Evolutionary conservation across 371 early-diverging fungal species (phyloP).

Genomic region (Batrachochytrium dendrobatidis): DNA sequence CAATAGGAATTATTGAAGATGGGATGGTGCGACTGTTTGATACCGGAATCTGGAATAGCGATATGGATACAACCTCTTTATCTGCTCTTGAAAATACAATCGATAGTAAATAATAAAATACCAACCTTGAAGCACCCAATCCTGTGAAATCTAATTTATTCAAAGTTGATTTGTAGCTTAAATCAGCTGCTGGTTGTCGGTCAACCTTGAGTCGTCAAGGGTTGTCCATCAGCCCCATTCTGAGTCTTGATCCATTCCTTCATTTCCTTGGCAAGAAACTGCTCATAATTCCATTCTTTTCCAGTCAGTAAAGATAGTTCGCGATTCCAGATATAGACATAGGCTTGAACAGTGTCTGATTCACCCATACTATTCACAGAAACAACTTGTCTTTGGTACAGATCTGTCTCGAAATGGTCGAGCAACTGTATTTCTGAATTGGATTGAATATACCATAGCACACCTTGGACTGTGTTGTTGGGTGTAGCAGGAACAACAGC

Average conservation of each 20-base stretch:
- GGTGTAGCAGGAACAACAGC: not conserved
- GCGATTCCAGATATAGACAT: not conserved
- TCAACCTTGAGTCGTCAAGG: no score
- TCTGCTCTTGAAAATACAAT: no score
- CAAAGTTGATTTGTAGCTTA: no score
- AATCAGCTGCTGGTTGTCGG: no score
- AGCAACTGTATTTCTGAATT: not conserved
- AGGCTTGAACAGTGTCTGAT: not conserved
- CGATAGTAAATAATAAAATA: no score
- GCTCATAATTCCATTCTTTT: not conserved
- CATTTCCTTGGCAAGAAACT: not conserved
- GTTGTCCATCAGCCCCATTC: not conserved
- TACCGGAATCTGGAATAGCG: not conserved
- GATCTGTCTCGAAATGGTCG: slow-evolving; percentile 3
- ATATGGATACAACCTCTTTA: not conserved
- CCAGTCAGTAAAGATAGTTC: not conserved
- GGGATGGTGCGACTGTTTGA: not conserved
- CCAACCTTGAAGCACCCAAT: no score
- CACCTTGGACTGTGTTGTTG: not conserved
- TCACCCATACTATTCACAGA: not conserved
- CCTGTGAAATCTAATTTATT: no score
- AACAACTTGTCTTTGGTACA: not conserved
- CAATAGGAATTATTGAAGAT: not conserved
- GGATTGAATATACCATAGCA: not conserved
- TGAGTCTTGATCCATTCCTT: not conserved